Conservation (phyloP, 176 grass and related monocot species). For the Pontederia crassipes region DNA sequence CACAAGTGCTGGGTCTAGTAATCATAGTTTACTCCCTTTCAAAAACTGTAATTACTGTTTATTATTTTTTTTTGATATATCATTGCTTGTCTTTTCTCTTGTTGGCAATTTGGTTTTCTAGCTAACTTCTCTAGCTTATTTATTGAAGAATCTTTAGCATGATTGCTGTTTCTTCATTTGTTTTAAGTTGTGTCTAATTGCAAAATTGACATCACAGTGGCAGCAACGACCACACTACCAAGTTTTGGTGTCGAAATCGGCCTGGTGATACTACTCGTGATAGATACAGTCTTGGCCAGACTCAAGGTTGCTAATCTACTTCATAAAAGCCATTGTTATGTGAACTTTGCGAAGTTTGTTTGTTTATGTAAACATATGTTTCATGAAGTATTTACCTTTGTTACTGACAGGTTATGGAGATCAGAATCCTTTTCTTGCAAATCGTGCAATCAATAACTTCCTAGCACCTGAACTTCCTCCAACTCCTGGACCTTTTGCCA, state of each 20-base stretch:
- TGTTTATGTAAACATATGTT: not conserved
- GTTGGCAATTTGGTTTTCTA: too few relatives aligned
- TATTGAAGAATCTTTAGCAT: not conserved
- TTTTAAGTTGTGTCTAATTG: not conserved
- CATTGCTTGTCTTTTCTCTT: too few relatives aligned
- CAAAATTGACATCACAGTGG: conserved; percentile 33
- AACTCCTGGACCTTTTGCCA: conserved; percentile 57
- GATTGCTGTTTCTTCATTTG: not conserved
- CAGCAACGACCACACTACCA: conserved; percentile 93
- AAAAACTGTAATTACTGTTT: too few relatives aligned
- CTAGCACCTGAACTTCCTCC: conserved; percentile 50
- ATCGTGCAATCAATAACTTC: conserved; percentile 52
- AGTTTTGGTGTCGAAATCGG: conserved; percentile 97
- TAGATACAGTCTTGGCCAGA: conserved; percentile 72
- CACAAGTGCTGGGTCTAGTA: too few relatives aligned
- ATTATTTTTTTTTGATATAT: too few relatives aligned
- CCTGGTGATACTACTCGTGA: conserved; percentile 86
- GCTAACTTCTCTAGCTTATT: too few relatives aligned
- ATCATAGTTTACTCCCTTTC: too few relatives aligned
- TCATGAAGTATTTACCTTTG: too few relatives aligned
- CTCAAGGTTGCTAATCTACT: conserved; percentile 36
- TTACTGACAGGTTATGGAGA: conserved; percentile 61
- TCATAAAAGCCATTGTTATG: not conserved
- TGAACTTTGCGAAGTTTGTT: not conserved
- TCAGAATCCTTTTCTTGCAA: conserved; percentile 46